These are phyloP conservation scores for Citrus sinensis DNA, from an alignment of 345 rosid genomes.

Conservation along the genomic window DNA sequence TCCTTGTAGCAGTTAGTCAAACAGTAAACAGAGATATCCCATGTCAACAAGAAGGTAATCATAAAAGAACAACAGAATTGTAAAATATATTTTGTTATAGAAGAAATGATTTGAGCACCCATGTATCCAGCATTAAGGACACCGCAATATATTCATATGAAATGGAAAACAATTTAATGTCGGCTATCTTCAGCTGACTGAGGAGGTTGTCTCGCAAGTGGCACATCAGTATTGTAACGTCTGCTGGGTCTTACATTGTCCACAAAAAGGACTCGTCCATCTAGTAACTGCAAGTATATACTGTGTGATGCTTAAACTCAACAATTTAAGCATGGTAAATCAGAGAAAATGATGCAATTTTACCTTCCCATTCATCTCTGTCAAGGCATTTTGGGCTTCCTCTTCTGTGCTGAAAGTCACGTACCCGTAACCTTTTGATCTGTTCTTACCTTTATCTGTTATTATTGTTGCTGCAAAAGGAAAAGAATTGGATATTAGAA, in stretches of 20 bases:
- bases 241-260: constrained; percentile 20
- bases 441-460: constrained; percentile 34
- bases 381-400: constrained; percentile 49
- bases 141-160: neutral
- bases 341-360: neutral
- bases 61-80: neutral
- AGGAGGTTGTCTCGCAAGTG: constrained; percentile 7
- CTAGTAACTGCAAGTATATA: constrained; percentile 45
- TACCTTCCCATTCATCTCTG: constrained; percentile 61
- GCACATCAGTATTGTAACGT: neutral
- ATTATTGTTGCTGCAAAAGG: constrained; percentile 38
- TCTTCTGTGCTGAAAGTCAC: constrained; percentile 45
- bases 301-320: neutral
- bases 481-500: neutral
- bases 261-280: constrained; percentile 53
- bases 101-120: neutral
- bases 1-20: too few relatives aligned
- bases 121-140: neutral
- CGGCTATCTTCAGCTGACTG: constrained; percentile 20
- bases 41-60: neutral
- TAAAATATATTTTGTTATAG: neutral
- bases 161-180: neutral
- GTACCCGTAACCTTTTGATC: constrained; percentile 59
- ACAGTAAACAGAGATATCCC: too few relatives aligned
- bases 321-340: neutral